Evolutionary conservation across 2,329 filamentous ascomycete genomes (phyloP).

Genomic region (Alternaria panax): DNA sequence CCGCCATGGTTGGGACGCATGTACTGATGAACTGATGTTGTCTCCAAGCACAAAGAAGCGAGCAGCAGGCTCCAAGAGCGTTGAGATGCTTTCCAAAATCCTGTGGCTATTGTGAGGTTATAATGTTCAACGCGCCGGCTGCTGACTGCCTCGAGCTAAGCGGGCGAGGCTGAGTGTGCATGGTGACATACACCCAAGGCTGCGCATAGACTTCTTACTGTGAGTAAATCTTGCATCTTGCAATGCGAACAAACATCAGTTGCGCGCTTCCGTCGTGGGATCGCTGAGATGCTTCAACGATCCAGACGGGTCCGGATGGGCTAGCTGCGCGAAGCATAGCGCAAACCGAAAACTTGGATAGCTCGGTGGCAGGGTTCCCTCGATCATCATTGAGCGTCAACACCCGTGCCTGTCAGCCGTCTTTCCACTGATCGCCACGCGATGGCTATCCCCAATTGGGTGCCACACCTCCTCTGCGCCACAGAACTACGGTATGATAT

Average conservation of each 20-base stretch:
- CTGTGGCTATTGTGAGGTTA: background rate
- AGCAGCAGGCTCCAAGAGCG: no score
- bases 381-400: slow-evolving; percentile 32
- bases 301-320: background rate
- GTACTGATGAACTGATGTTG: background rate
- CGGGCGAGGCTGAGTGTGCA: slow-evolving; percentile 4
- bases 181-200: background rate
- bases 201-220: background rate
- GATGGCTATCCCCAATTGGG: slow-evolving; percentile 21
- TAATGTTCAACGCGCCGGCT: background rate
- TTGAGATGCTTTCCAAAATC: background rate
- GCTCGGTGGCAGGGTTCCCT: slow-evolving; percentile 11
- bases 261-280: background rate
- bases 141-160: background rate
- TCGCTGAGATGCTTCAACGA: background rate
- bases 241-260: background rate
- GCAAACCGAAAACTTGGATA: slow-evolving; percentile 14
- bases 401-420: slow-evolving; percentile 29
- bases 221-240: background rate
- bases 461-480: slow-evolving; percentile 33
- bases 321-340: slow-evolving; percentile 4
- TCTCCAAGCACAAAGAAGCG: background rate
- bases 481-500: slow-evolving; percentile 35
- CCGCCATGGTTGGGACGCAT: slow-evolving; percentile 28
- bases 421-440: slow-evolving; percentile 22